Evolutionary conservation across 1,284 basidiomycete genomes (phyloP).

Genomic region (Paramarasmius palmivorus): DNA sequence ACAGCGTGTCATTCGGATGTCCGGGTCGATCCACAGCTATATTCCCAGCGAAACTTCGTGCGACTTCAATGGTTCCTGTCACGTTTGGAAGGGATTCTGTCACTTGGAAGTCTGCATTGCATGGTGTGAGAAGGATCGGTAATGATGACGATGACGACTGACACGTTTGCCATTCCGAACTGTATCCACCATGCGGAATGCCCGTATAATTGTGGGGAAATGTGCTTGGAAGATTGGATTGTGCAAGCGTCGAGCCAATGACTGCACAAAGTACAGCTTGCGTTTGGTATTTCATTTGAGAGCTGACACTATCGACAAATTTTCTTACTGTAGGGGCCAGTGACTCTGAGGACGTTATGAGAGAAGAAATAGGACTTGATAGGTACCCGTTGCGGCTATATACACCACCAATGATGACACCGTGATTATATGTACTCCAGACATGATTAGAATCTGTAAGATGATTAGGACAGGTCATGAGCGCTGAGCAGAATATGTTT

Average conservation of each 20-base stretch:
- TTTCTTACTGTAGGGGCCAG: too few relatives aligned
- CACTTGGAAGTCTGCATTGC: constrained; percentile 11
- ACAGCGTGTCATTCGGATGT: constrained; percentile 14
- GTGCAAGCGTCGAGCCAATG: not conserved
- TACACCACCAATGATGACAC: too few relatives aligned
- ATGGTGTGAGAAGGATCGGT: not conserved
- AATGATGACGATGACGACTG: not conserved
- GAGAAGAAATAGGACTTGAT: too few relatives aligned
- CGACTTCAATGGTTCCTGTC: constrained; percentile 8
- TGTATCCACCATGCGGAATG: constrained; percentile 11
- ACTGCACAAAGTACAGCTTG: not conserved
- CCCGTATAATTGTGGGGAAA: constrained; percentile 17
- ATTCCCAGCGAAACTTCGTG: constrained; percentile 9
- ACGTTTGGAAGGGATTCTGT: constrained; percentile 11
- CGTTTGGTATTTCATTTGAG: not conserved
- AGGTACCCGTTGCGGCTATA: too few relatives aligned
- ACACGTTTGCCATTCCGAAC: constrained; percentile 15
- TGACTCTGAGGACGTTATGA: too few relatives aligned
- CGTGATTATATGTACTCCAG: too few relatives aligned
- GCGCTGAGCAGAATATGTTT: too few relatives aligned
- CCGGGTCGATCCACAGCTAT: constrained; percentile 5
- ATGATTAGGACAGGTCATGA: too few relatives aligned
- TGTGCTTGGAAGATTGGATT: not conserved
- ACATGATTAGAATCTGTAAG: too few relatives aligned
- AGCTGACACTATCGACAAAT: too few relatives aligned